A percentile compares a stretch with the other conserved stretches of the same genome.
These are phyloP conservation scores for Mortierella sp. DNA, from an alignment of 371 early-diverging fungal genomes.

Conservation along the genomic window DNA sequence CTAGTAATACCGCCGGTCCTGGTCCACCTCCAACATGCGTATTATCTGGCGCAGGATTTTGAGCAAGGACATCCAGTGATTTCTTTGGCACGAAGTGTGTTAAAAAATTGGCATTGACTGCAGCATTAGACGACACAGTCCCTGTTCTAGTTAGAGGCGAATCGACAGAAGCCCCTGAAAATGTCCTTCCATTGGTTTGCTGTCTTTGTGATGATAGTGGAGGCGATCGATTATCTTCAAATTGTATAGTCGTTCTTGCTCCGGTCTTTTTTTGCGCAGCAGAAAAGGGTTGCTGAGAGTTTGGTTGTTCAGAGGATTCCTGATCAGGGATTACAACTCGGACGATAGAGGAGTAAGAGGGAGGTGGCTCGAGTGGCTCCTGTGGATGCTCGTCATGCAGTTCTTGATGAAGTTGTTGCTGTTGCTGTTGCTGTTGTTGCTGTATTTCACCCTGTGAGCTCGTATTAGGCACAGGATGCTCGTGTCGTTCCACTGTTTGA, in stretches of 20 bases:
- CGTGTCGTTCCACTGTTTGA: not conserved
- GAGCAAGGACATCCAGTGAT: not conserved
- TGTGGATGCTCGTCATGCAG: not conserved
- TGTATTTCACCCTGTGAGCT: not conserved
- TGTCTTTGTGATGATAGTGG: not conserved
- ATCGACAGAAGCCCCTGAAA: not conserved
- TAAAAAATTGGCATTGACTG: slow-evolving; percentile 18
- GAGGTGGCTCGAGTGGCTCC: not conserved
- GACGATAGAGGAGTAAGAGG: not conserved
- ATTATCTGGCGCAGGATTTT: not conserved
- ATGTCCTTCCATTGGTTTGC: not conserved
- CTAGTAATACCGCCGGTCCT: slow-evolving; percentile 22
- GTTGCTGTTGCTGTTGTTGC: slow-evolving; percentile 4
- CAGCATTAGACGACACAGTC: not conserved
- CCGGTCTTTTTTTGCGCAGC: not conserved
- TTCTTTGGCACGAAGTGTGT: slow-evolving; percentile 14
- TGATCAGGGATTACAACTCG: not conserved
- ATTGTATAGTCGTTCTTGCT: not conserved
- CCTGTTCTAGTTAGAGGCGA: slow-evolving; percentile 9
- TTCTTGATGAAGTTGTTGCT: not conserved
- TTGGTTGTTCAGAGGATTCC: not conserved
- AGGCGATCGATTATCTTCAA: slow-evolving; percentile 1
- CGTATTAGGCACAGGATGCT: not conserved
- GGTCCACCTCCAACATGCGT: slow-evolving; percentile 15
- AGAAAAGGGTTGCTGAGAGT: not conserved